A percentile compares a stretch with the other conserved stretches of the same genome.
These are phyloP conservation scores for Hyaloperonospora arabidopsidis DNA, from an alignment of 352 stramenopile genomes.

Conservation along the genomic window DNA sequence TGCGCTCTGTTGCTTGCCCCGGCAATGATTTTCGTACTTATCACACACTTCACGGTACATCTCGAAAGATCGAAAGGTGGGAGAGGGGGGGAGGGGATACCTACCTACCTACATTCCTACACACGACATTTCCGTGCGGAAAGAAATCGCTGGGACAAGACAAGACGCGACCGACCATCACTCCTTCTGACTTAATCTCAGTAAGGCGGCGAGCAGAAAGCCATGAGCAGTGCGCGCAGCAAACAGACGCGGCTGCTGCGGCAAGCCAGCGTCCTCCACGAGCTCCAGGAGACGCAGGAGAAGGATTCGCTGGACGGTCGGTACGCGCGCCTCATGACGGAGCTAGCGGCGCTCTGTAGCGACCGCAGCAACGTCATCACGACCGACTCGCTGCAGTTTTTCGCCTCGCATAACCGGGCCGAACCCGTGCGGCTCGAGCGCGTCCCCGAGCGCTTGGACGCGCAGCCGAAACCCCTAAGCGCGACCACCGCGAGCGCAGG, in stretches of 20 bases:
- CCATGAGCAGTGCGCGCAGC: constrained; percentile 24
- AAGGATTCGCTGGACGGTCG: constrained; percentile 62
- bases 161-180: constrained; percentile 22
- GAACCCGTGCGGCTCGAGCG: constrained; percentile 73
- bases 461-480: constrained; percentile 28
- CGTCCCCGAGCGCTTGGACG: constrained; percentile 35
- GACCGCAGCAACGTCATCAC: constrained; percentile 73
- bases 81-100: too few relatives aligned
- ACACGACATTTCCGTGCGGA: too few relatives aligned
- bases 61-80: constrained; percentile 21
- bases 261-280: constrained; percentile 70
- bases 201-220: constrained; percentile 1
- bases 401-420: constrained; percentile 44
- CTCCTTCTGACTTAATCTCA: constrained; percentile 11
- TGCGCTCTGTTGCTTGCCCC: too few relatives aligned
- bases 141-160: neutral
- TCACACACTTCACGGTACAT: too few relatives aligned
- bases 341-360: constrained; percentile 62
- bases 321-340: constrained; percentile 67
- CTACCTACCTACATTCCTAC: too few relatives aligned
- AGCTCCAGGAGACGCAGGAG: constrained; percentile 70
- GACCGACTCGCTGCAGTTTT: constrained; percentile 62
- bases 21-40: too few relatives aligned
- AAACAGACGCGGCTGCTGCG: constrained; percentile 37
- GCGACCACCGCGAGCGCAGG: neutral